These are phyloP conservation scores for Olyra latifolia DNA, from an alignment of 176 grass and related monocot genomes.

Conservation along the genomic window DNA sequence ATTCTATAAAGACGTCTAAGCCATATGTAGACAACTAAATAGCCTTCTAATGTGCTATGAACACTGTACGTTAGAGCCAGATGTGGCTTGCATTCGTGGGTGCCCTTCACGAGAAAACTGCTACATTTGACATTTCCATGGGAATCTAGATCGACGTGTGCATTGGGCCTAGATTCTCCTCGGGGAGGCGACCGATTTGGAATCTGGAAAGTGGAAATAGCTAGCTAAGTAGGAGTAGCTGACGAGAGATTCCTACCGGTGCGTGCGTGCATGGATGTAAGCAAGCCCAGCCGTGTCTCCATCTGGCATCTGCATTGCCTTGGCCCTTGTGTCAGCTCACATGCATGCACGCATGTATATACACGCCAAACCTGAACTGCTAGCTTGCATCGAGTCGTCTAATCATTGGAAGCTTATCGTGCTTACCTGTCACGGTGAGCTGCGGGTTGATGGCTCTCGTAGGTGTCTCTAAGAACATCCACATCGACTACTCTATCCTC, in stretches of 20 bases:
- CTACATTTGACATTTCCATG: background rate
- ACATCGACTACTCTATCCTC: too few species aligned
- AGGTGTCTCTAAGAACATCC: too few species aligned
- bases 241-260: background rate
- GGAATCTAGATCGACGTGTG: background rate
- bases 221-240: too few species aligned
- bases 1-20: too few species aligned
- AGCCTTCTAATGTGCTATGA: too few species aligned
- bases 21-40: too few species aligned
- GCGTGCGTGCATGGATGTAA: background rate
- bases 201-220: conserved; percentile 1
- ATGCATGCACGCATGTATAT: background rate
- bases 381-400: background rate
- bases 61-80: background rate
- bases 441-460: background rate
- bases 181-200: background rate
- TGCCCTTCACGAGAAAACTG: background rate
- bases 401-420: background rate
- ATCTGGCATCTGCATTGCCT: background rate
- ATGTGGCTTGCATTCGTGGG: background rate
- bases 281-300: background rate
- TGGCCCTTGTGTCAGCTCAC: background rate
- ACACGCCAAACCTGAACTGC: background rate
- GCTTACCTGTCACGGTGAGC: background rate
- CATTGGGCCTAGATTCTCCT: conserved; percentile 29